phyloP scores from a whole-genome alignment of 2,329 filamentous ascomycete species.

The Aspergillus sergii region DNA sequence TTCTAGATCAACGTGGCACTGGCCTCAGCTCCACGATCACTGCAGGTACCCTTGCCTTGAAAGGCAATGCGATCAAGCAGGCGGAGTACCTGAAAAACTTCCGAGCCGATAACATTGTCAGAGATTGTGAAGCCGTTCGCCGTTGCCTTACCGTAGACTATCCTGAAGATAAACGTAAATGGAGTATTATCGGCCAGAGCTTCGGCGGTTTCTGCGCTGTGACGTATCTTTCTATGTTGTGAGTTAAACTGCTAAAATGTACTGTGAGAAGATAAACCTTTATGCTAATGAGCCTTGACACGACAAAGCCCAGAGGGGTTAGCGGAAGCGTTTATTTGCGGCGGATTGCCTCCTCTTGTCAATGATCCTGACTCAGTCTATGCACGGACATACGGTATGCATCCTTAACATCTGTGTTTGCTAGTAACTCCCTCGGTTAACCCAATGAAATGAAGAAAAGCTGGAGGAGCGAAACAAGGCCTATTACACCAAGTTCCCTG shows the following conservation, averaged over 20 bases:
- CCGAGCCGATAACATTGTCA: constrained; percentile 86
- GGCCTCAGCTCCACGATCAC: constrained; percentile 82
- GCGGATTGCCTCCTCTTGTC: constrained; percentile 78
- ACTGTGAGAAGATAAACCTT: no score
- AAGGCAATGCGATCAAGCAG: constrained; percentile 68
- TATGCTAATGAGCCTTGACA: background rate
- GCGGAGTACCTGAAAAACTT: constrained; percentile 81
- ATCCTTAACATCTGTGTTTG: background rate
- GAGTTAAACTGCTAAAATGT: constrained; percentile 23
- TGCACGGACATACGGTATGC: constrained; percentile 61
- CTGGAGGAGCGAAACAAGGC: constrained; percentile 71
- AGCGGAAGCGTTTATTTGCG: constrained; percentile 80
- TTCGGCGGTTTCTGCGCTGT: constrained; percentile 87
- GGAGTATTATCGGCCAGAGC: constrained; percentile 86
- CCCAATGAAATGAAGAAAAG: constrained; percentile 49
- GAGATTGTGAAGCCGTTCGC: constrained; percentile 84
- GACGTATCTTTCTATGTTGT: constrained; percentile 79
- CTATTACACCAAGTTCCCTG: constrained; percentile 84
- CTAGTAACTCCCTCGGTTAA: constrained; percentile 15
- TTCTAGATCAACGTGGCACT: constrained; percentile 89
- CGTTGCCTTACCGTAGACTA: constrained; percentile 71
- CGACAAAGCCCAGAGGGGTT: constrained; percentile 66
- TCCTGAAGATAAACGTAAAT: constrained; percentile 70
- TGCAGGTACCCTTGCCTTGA: constrained; percentile 67
- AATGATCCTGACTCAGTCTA: constrained; percentile 76